Conservation (phyloP, 2,329 filamentous ascomycete species). For the Tolypocladium paradoxum region DNA sequence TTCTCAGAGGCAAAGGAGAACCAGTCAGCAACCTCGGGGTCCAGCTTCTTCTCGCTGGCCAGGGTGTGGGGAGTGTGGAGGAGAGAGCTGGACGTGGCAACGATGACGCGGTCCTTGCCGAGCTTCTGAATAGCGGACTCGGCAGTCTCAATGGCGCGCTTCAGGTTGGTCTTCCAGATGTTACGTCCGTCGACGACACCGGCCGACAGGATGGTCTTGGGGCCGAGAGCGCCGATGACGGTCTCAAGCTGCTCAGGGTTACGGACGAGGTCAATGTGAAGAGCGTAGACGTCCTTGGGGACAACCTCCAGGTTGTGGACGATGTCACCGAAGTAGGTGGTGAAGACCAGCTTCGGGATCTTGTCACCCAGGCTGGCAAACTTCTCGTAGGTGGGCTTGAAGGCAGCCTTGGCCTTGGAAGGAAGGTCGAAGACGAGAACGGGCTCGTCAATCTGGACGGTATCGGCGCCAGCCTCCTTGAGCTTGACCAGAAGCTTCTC, state of each 20-base stretch:
- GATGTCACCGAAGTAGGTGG: constrained; percentile 98
- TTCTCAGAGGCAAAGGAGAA: constrained; percentile 98
- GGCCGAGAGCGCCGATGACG: constrained; percentile 70
- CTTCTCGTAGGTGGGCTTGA: constrained; percentile 96
- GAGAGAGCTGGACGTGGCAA: constrained; percentile 93
- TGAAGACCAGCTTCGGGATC: constrained; percentile 79
- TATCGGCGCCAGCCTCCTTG: constrained; percentile 91
- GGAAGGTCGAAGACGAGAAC: constrained; percentile 91
- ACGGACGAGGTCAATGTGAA: constrained; percentile 94
- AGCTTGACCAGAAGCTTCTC: constrained; percentile 85
- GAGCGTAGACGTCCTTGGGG: constrained; percentile 66
- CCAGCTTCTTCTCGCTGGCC: constrained; percentile 96
- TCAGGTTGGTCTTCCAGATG: constrained; percentile 99
- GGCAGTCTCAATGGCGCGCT: constrained; percentile 82
- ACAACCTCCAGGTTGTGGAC: constrained; percentile 96
- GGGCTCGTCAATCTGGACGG: constrained; percentile 97
- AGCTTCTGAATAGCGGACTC: constrained; percentile 89
- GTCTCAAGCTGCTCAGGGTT: constrained; percentile 95
- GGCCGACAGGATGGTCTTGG: constrained; percentile 82
- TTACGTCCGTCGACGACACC: constrained; percentile 98
- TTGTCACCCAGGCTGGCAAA: constrained; percentile 64
- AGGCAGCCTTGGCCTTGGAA: constrained; percentile 83
- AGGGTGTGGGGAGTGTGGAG: constrained; percentile 98
- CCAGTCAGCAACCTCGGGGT: constrained; percentile 89
- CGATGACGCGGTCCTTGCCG: constrained; percentile 93